phyloP scores from a whole-genome alignment of 331 rosid genomes.

The Acacia pycnantha region DNA sequence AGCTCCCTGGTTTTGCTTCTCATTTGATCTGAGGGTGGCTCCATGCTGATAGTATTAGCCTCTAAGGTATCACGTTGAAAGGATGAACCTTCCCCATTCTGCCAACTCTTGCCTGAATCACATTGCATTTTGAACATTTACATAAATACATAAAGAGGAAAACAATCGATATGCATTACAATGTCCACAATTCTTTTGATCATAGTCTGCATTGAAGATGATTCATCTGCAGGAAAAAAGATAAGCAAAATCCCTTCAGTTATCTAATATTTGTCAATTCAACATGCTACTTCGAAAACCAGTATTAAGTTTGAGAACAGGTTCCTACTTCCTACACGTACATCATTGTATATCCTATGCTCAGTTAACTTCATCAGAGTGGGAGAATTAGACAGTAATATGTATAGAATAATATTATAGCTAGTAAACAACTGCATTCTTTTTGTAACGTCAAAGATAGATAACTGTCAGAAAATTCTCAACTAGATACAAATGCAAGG shows the following conservation, averaged over 20 bases:
- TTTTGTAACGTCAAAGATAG: background rate
- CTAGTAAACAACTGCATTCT: background rate
- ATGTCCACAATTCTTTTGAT: background rate
- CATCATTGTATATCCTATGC: background rate
- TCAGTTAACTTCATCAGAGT: background rate
- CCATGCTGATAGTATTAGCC: conserved; percentile 33
- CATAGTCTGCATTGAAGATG: conserved; percentile 18
- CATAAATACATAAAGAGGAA: background rate
- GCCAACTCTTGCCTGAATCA: conserved; percentile 33
- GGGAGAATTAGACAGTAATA: background rate
- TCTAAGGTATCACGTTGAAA: conserved; percentile 27
- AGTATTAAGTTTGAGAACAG: background rate
- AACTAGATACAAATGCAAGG: background rate
- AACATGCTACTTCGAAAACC: background rate
- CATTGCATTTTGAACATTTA: conserved; percentile 5
- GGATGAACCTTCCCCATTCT: conserved; percentile 35
- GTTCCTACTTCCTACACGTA: background rate
- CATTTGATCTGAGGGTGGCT: conserved; percentile 28
- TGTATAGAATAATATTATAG: background rate
- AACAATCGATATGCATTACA: conserved; percentile 1
- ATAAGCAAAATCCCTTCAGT: background rate
- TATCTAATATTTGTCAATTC: background rate
- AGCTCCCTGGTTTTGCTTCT: conserved; percentile 31
- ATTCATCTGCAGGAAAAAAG: background rate
- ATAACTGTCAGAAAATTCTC: background rate